Percentiles rank a stretch among this genome's conserved stretches.
These are phyloP conservation scores for Yamadazyma pseudoaaseri DNA, from an alignment of 1,139 yeast genomes.

Conservation along the genomic window DNA sequence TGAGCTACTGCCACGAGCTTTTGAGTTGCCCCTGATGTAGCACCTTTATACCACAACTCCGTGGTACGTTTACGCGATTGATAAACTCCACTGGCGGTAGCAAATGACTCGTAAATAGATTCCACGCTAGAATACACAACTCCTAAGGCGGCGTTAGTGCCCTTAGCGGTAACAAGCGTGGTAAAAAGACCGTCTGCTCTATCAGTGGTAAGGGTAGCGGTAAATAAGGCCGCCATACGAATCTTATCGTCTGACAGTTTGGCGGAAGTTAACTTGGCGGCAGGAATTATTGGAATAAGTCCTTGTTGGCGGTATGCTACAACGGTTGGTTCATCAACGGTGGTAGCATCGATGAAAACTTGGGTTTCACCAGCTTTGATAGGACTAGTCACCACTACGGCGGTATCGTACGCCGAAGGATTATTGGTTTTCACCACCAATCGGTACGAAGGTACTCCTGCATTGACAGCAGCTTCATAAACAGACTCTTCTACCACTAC, in stretches of 20 bases:
- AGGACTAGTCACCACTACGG: constrained; percentile 20
- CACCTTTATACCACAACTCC: constrained; percentile 91
- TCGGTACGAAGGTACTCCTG: constrained; percentile 64
- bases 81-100: constrained; percentile 84
- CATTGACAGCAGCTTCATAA: constrained; percentile 33
- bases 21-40: constrained; percentile 94
- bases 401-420: constrained; percentile 9
- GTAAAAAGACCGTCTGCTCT: constrained; percentile 84
- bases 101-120: constrained; percentile 78
- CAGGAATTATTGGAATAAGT: constrained; percentile 48
- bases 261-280: constrained; percentile 41
- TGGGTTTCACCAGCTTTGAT: constrained; percentile 33
- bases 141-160: constrained; percentile 66
- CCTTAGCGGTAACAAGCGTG: constrained; percentile 75
- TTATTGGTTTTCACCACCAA: constrained; percentile 39
- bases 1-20: constrained; percentile 58
- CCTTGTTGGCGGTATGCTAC: constrained; percentile 32
- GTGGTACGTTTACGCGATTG: constrained; percentile 87
- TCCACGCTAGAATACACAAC: constrained; percentile 85
- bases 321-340: constrained; percentile 25
- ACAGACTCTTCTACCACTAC: constrained; percentile 42
- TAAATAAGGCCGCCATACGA: constrained; percentile 51
- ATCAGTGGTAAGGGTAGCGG: constrained; percentile 69
- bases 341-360: constrained; percentile 30
- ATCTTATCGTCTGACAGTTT: constrained; percentile 26